Evolutionary conservation across 2,329 filamentous ascomycete species (phyloP).

Genomic region (Zymoseptoria pseudotritici): DNA sequence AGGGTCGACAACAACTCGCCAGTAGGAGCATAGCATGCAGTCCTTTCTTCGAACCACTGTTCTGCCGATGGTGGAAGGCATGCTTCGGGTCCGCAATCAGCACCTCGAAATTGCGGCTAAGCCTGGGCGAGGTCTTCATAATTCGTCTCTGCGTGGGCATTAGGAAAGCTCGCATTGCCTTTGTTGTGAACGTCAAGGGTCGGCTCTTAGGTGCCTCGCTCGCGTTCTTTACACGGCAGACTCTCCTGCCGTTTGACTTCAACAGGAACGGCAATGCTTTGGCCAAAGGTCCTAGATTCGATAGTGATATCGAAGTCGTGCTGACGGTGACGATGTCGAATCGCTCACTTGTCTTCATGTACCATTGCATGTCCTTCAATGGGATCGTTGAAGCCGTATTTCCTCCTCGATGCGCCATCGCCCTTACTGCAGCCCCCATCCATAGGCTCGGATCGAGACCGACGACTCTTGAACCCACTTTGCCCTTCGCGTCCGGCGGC

Average conservation of each 20-base stretch:
- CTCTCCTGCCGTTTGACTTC: constrained; percentile 28
- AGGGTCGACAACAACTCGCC: background rate
- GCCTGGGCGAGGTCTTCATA: no score
- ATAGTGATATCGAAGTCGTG: constrained; percentile 43
- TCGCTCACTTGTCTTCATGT: constrained; percentile 23
- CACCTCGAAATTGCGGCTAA: no score
- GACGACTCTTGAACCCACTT: constrained; percentile 31
- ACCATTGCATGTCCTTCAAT: constrained; percentile 31
- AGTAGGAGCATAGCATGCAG: background rate
- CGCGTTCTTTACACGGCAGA: background rate
- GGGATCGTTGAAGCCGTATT: constrained; percentile 34
- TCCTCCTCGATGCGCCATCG: constrained; percentile 14
- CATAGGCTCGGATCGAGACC: constrained; percentile 42
- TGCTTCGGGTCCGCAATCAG: no score
- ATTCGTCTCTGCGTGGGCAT: no score
- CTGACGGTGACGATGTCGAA: constrained; percentile 44
- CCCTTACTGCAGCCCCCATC: constrained; percentile 34
- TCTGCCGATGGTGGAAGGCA: background rate
- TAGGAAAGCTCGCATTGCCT: no score
- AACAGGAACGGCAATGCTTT: constrained; percentile 36
- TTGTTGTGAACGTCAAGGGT: no score
- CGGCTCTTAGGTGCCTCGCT: no score
- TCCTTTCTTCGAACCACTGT: background rate
- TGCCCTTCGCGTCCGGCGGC: constrained; percentile 27
- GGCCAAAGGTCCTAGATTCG: constrained; percentile 25